These are phyloP conservation scores for Salix koriyanagi DNA, from an alignment of 345 rosid genomes.

Conservation along the genomic window DNA sequence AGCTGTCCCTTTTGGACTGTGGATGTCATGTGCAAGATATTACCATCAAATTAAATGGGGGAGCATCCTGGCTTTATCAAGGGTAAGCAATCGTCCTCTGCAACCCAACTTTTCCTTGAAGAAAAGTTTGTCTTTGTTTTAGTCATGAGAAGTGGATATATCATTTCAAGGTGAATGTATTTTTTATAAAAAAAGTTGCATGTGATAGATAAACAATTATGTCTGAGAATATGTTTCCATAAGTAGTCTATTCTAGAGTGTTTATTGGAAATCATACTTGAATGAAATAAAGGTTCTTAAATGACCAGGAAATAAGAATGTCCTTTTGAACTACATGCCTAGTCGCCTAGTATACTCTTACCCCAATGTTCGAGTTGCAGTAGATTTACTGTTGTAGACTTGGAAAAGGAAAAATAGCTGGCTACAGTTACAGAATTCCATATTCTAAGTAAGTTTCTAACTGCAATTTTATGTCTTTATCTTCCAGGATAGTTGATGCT, in stretches of 20 bases:
- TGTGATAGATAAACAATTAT: too few relatives aligned
- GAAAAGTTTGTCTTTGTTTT: not conserved
- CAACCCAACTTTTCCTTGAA: not conserved
- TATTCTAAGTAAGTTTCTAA: not conserved
- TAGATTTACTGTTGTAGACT: too few relatives aligned
- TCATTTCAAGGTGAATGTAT: not conserved
- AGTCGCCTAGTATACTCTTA: too few relatives aligned
- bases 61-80: constrained; percentile 88
- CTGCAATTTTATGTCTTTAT: not conserved
- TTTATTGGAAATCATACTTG: too few relatives aligned
- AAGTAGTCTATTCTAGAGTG: too few relatives aligned
- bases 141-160: not conserved
- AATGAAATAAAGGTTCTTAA: too few relatives aligned
- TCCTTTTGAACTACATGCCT: too few relatives aligned
- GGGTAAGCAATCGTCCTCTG: constrained; percentile 34
- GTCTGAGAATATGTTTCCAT: too few relatives aligned
- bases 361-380: too few relatives aligned
- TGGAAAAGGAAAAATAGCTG: too few relatives aligned
- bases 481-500: constrained; percentile 55
- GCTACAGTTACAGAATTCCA: not conserved
- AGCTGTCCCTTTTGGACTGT: constrained; percentile 38
- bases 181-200: too few relatives aligned
- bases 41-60: constrained; percentile 59
- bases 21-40: constrained; percentile 52
- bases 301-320: too few relatives aligned